A percentile compares a stretch with the other conserved stretches of the same genome.
phyloP scores from a whole-genome alignment of 345 rosid genomes.

The Aquilaria malaccensis region DNA sequence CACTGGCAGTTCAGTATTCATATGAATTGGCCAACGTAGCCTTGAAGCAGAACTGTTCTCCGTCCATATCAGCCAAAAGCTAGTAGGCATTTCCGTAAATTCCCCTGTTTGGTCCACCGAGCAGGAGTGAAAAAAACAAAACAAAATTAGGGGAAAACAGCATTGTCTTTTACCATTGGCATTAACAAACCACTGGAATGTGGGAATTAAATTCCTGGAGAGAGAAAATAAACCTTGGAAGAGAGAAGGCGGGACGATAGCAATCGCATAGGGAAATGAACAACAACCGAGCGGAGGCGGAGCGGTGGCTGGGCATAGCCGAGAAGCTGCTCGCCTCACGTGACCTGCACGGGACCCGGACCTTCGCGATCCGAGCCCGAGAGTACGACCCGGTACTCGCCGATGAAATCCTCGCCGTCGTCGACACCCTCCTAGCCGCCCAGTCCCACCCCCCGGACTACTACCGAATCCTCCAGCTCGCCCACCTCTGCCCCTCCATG shows the following conservation, averaged over 20 bases:
- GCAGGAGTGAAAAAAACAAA: too few species aligned
- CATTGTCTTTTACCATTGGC: too few species aligned
- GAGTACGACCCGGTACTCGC: slow-evolving; percentile 68
- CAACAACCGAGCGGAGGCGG: slow-evolving; percentile 54
- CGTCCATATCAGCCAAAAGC: too few species aligned
- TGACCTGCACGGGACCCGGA: slow-evolving; percentile 72
- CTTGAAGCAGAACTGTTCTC: too few species aligned
- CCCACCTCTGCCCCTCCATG: slow-evolving; percentile 46
- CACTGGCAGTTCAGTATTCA: too few species aligned
- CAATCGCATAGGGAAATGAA: slow-evolving; percentile 18
- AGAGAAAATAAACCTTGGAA: neutral
- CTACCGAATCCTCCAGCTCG: slow-evolving; percentile 80
- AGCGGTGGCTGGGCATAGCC: slow-evolving; percentile 77
- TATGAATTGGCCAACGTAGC: too few species aligned
- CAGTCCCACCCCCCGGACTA: slow-evolving; percentile 52
- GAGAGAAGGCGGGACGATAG: neutral
- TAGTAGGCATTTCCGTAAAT: neutral
- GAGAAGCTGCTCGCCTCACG: slow-evolving; percentile 74
- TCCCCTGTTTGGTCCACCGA: slow-evolving; percentile 9
- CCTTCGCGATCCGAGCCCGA: slow-evolving; percentile 78
- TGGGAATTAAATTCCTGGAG: too few species aligned
- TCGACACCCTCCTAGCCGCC: slow-evolving; percentile 65
- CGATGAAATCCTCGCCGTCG: slow-evolving; percentile 69
- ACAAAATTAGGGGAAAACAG: too few species aligned
- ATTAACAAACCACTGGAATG: too few species aligned